These are phyloP conservation scores for Tylopilus vinaceipallidus DNA, from an alignment of 768 basidiomycete species.

Conservation along the genomic window DNA sequence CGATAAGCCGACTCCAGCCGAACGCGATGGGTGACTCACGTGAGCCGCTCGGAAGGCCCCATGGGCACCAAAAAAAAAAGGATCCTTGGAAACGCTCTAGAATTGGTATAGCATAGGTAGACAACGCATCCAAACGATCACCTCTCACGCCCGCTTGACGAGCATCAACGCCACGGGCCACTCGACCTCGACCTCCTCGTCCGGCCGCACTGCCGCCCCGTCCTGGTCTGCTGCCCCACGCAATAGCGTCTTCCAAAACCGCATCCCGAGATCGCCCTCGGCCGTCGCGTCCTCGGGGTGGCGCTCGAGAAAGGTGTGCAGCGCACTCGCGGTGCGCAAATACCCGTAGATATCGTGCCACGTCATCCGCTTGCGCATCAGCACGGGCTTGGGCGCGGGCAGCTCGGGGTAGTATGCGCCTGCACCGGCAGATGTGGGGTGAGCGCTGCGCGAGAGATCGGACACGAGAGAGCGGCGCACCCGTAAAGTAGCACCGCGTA, in stretches of 20 bases:
- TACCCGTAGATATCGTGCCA: conserved; percentile 70
- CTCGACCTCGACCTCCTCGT: conserved; percentile 38
- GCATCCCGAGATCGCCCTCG: conserved; percentile 62
- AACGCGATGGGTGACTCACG: too few relatives aligned
- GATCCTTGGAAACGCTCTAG: too few relatives aligned
- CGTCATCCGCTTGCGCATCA: conserved; percentile 59
- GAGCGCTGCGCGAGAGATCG: not conserved
- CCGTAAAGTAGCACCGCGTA: conserved; percentile 58
- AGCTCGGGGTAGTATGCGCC: conserved; percentile 41
- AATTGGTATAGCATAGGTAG: too few relatives aligned
- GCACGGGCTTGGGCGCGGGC: conserved; percentile 38
- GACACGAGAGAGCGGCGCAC: conserved; percentile 31
- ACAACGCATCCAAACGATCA: not conserved
- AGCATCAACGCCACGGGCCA: conserved; percentile 41
- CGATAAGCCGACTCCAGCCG: too few relatives aligned
- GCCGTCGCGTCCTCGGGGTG: conserved; percentile 54
- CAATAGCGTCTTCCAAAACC: conserved; percentile 59
- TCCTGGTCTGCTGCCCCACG: conserved; percentile 34
- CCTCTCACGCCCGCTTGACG: conserved; percentile 10
- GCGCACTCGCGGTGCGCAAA: conserved; percentile 65
- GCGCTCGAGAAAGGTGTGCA: conserved; percentile 64
- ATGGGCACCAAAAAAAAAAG: too few relatives aligned
- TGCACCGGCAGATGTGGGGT: conserved; percentile 4
- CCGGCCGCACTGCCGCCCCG: conserved; percentile 8
- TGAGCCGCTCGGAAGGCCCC: too few relatives aligned